Evolutionary conservation across 331 rosid genomes (phyloP).

Genomic region (Acacia pycnantha): DNA sequence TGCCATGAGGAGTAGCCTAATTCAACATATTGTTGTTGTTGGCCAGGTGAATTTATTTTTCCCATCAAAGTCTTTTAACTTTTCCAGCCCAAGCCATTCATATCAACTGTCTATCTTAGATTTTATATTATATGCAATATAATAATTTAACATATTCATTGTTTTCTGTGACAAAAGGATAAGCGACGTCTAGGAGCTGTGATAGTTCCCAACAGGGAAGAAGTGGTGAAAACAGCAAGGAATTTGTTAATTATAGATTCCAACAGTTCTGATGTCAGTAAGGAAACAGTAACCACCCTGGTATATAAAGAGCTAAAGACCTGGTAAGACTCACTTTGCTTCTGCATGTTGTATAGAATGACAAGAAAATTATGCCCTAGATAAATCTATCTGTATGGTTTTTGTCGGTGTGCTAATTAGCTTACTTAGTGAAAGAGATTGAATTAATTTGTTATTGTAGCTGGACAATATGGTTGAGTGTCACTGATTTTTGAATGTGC

Average conservation of each 20-base stretch:
- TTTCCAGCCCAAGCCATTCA: background rate
- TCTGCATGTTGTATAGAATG: slow-evolving; percentile 11
- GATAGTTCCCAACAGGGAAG: slow-evolving; percentile 89
- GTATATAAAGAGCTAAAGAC: slow-evolving; percentile 59
- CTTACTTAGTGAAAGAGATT: background rate
- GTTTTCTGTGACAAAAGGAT: slow-evolving; percentile 52
- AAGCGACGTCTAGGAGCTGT: slow-evolving; percentile 92
- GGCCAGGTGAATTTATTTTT: slow-evolving; percentile 73
- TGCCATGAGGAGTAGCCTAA: slow-evolving; percentile 76
- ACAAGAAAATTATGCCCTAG: background rate
- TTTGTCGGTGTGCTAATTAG: slow-evolving; percentile 7
- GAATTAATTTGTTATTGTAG: slow-evolving; percentile 5
- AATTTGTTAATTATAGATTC: slow-evolving; percentile 45
- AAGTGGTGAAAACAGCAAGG: slow-evolving; percentile 60
- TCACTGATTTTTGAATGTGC: background rate
- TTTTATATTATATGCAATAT: slow-evolving; percentile 1
- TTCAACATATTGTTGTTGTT: slow-evolving; percentile 83
- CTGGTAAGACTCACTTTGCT: slow-evolving; percentile 49
- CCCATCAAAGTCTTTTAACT: background rate
- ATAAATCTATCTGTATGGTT: background rate
- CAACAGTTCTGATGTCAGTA: slow-evolving; percentile 54
- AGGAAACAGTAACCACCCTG: slow-evolving; percentile 49
- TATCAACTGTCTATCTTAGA: background rate
- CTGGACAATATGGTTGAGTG: background rate
- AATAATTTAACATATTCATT: background rate